Conservation (phyloP, 352 stramenopile species). For the Globisporangium orthogonon region DNA sequence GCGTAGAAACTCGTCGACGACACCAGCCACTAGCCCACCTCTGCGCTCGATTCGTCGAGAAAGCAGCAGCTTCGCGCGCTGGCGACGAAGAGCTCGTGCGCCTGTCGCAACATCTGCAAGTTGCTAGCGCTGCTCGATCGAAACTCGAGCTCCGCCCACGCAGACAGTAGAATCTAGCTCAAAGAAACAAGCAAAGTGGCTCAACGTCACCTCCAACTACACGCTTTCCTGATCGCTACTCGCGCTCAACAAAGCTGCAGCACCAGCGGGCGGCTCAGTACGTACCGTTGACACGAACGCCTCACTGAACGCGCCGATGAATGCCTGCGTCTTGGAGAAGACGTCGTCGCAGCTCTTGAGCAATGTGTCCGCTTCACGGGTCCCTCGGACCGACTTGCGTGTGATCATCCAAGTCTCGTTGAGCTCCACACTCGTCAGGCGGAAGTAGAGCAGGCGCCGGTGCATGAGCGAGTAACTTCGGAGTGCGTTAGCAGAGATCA, state of each 20-base stretch:
- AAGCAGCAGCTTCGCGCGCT: conserved; percentile 33
- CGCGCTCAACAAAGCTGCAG: not conserved
- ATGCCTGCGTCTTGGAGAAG: conserved; percentile 34
- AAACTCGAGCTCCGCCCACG: conserved; percentile 27
- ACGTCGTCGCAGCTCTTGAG: conserved; percentile 23
- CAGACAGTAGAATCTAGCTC: conserved; percentile 29
- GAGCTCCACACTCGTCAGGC: conserved; percentile 37
- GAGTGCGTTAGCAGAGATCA: conserved; percentile 33
- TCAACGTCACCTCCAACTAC: not conserved
- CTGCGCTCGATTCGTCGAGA: conserved; percentile 18
- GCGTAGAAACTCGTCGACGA: not conserved
- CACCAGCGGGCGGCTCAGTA: not conserved
- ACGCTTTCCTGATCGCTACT: not conserved
- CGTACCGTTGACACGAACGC: conserved; percentile 36
- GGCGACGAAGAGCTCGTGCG: conserved; percentile 32
- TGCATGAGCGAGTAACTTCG: conserved; percentile 33
- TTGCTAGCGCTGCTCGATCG: conserved; percentile 14
- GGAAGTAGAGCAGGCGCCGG: conserved; percentile 34
- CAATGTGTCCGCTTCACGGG: conserved; percentile 7
- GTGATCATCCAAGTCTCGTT: conserved; percentile 30
- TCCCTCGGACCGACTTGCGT: conserved; percentile 19
- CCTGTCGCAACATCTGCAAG: conserved; percentile 22
- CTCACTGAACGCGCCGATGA: conserved; percentile 41
- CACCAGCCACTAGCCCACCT: conserved; percentile 11
- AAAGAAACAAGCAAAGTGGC: not conserved